Percentiles rank a stretch among this genome's conserved stretches.
phyloP scores from a whole-genome alignment of 495 filamentous ascomycete genomes.

The Penicillium fimorum region DNA sequence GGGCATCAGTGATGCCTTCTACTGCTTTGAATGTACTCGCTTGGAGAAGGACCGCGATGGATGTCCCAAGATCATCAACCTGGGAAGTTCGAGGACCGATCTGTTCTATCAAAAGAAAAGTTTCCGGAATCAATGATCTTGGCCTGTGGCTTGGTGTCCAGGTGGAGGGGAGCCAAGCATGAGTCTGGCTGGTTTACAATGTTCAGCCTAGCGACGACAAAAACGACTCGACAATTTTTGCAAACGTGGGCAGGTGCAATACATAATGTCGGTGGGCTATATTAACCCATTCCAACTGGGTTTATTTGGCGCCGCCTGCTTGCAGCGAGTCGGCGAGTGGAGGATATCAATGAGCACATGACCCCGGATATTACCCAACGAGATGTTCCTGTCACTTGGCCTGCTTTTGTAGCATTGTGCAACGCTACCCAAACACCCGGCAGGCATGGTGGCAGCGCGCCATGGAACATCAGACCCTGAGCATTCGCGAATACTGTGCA shows the following conservation, averaged over 20 bases:
- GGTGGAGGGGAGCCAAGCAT: constrained; percentile 11
- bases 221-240: constrained; percentile 2
- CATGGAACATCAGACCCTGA: neutral
- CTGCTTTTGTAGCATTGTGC: neutral
- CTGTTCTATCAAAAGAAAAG: constrained; percentile 83
- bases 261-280: constrained; percentile 9
- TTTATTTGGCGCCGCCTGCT: neutral
- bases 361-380: neutral
- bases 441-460: neutral
- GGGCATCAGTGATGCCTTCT: constrained; percentile 99
- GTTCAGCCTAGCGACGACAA: constrained; percentile 8
- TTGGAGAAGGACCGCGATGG: constrained; percentile 97
- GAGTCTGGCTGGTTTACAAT: constrained; percentile 7
- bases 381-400: neutral
- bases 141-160: constrained; percentile 17
- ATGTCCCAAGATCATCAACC: constrained; percentile 98
- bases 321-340: neutral
- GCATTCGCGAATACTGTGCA: neutral
- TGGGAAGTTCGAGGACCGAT: constrained; percentile 93
- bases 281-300: constrained; percentile 5
- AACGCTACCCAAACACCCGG: neutral
- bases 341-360: neutral
- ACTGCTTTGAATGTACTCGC: constrained; percentile 98
- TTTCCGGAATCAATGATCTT: constrained; percentile 64
- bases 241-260: neutral